phyloP scores from a whole-genome alignment of 208 protist genomes.

The Angomonas desouzai region DNA sequence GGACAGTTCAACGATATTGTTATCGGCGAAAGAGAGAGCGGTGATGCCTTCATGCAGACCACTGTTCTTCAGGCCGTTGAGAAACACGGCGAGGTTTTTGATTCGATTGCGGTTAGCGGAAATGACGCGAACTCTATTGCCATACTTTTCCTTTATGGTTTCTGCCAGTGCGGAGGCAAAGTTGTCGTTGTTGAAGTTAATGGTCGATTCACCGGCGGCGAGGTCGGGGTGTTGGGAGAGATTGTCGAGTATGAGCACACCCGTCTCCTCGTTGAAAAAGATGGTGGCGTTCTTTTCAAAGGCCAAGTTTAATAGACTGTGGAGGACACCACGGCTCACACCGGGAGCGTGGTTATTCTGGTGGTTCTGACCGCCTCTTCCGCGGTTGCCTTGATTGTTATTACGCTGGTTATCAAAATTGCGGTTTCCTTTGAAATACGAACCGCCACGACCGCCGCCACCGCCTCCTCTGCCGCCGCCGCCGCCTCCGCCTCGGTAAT shows the following conservation, averaged over 20 bases:
- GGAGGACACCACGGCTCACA: slow-evolving; percentile 56
- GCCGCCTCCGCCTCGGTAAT: slow-evolving; percentile 1
- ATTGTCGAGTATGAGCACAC: slow-evolving; percentile 60
- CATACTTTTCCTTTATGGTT: slow-evolving; percentile 63
- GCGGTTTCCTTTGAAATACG: not conserved
- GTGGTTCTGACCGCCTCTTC: slow-evolving; percentile 25
- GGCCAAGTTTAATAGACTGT: slow-evolving; percentile 64
- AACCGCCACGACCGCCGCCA: slow-evolving; percentile 11
- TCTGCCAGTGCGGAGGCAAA: slow-evolving; percentile 73
- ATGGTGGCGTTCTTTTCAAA: slow-evolving; percentile 59
- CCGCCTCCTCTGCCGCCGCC: slow-evolving; percentile 19
- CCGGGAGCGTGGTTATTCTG: slow-evolving; percentile 24
- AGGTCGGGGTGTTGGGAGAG: slow-evolving; percentile 56
- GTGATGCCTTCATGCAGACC: slow-evolving; percentile 65
- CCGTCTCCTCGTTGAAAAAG: slow-evolving; percentile 44
- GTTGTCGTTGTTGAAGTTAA: slow-evolving; percentile 80
- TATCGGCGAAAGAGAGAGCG: slow-evolving; percentile 64
- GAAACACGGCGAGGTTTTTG: slow-evolving; percentile 43
- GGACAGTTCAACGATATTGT: slow-evolving; percentile 51
- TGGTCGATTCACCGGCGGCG: slow-evolving; percentile 45
- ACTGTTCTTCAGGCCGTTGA: slow-evolving; percentile 53
- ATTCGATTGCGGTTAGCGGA: slow-evolving; percentile 73
- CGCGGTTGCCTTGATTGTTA: slow-evolving; percentile 19
- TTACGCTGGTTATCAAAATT: slow-evolving; percentile 13
- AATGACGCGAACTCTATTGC: slow-evolving; percentile 49